Base-by-base conservation (phyloP, 345 rosid species). In the Crucihimalaya himalaica region DNA sequence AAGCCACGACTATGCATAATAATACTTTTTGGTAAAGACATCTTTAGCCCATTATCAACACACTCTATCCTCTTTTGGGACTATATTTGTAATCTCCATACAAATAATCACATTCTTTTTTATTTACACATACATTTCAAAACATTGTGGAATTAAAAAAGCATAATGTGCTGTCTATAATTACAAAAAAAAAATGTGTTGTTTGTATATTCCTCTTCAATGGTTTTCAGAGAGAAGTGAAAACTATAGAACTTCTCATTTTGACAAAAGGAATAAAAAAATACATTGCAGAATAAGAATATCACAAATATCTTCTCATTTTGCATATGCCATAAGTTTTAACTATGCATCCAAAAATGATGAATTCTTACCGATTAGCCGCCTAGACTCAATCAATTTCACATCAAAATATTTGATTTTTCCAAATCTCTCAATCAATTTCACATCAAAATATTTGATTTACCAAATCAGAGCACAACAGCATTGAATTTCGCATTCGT, bases 21-120 rank as follows among this genome's bases (percentile, higher is more conserved):
- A 14, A 18, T 67, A 27, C 72, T 46, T 53, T 53, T 21, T 35
- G 62, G 52, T 40, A 21, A 68, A 40, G 40, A 12, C 52, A 40
- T 28, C 63, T 54, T 54, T 54, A 54, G 31, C 52, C 7, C 10
- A 51, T 9, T 54, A 16, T 16, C n/a, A 52, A 25, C 31, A 40
- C 40, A 42, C 57, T 28, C 32, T 43, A 19, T 29, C 21, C 51
- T 29, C 42, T 61, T 61, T 61, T 61, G 20, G 73, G 43, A 28
- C 11, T 68, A 55, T 28, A 6, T 12, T n/a, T 42, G 40, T 28
- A 18, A 55, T 16, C 31, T 40, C 54, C 29, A 42, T 20, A 55
- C 14, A 27, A 18, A 68, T 18, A 12, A 7, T 12, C 20, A 27
- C 25, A 28, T 46, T 43, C 16, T 15, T 43, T 35, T 35, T 35